phyloP scores from a whole-genome alignment of 352 stramenopile genomes.

The Saprolegnia parasitica region DNA sequence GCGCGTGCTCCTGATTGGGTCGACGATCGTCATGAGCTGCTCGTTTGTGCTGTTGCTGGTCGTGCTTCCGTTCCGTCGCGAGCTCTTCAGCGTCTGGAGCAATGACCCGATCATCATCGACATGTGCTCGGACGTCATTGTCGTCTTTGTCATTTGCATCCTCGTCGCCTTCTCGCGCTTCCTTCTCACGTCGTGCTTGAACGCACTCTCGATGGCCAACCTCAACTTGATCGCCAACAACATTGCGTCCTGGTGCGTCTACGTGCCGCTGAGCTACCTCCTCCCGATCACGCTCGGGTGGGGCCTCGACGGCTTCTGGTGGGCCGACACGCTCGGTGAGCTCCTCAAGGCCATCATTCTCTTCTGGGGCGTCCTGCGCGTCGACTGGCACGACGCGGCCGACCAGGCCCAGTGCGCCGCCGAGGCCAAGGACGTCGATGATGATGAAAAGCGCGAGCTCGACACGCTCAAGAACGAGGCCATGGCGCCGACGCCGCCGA shows the following conservation, averaged over 20 bases:
- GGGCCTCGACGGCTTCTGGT: slow-evolving; percentile 50
- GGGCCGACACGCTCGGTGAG: slow-evolving; percentile 44
- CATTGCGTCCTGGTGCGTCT: slow-evolving; percentile 47
- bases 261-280: slow-evolving; percentile 45
- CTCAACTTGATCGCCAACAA: slow-evolving; percentile 52
- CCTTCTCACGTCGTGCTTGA: slow-evolving; percentile 42
- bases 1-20: slow-evolving; percentile 42
- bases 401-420: slow-evolving; percentile 36
- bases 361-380: slow-evolving; percentile 41
- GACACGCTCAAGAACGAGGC: slow-evolving; percentile 22
- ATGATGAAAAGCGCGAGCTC: slow-evolving; percentile 33
- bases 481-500: slow-evolving; percentile 1
- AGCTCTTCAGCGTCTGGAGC: slow-evolving; percentile 46
- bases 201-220: slow-evolving; percentile 42
- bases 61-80: slow-evolving; percentile 37
- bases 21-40: slow-evolving; percentile 36
- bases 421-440: slow-evolving; percentile 33
- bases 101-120: slow-evolving; percentile 42
- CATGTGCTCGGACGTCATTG: slow-evolving; percentile 39
- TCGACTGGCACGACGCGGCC: slow-evolving; percentile 43
- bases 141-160: slow-evolving; percentile 51
- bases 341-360: slow-evolving; percentile 48
- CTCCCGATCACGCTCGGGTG: slow-evolving; percentile 42
- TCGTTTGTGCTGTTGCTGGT: slow-evolving; percentile 38
- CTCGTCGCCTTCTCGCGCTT: slow-evolving; percentile 51